Conservation (phyloP, 306 rosid species). For the Gleditsia sinensis region DNA sequence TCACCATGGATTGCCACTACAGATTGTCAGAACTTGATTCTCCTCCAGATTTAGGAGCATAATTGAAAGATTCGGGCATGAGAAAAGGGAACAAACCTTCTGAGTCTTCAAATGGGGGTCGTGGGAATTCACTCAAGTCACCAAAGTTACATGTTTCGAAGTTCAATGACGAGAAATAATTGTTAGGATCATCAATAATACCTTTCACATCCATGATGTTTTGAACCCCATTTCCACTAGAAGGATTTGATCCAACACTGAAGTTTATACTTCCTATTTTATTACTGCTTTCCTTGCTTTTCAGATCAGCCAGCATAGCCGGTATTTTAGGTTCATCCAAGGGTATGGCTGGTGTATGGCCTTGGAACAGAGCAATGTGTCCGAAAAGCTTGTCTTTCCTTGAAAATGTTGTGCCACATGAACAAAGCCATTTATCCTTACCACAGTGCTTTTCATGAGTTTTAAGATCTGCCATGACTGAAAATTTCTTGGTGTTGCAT, state of each 20-base stretch:
- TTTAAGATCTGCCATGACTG: slow-evolving; percentile 96
- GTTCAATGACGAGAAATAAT: slow-evolving; percentile 78
- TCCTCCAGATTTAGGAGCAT: slow-evolving; percentile 60
- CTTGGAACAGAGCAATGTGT: slow-evolving; percentile 95
- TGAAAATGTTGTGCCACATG: slow-evolving; percentile 99
- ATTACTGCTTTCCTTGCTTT: slow-evolving; percentile 46
- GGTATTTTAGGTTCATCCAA: slow-evolving; percentile 64
- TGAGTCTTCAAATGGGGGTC: slow-evolving; percentile 80
- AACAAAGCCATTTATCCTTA: slow-evolving; percentile 97
- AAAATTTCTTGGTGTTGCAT: slow-evolving; percentile 91
- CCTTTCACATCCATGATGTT: slow-evolving; percentile 59
- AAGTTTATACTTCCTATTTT: slow-evolving; percentile 57
- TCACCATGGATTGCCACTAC: slow-evolving; percentile 32
- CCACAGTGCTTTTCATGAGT: slow-evolving; percentile 99
- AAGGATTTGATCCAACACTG: slow-evolving; percentile 57
- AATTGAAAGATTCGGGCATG: slow-evolving; percentile 66
- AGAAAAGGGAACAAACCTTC: slow-evolving; percentile 80
- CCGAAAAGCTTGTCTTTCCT: slow-evolving; percentile 99
- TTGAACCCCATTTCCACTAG: slow-evolving; percentile 48
- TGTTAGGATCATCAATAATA: slow-evolving; percentile 70
- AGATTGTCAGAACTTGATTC: slow-evolving; percentile 57
- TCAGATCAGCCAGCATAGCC: slow-evolving; percentile 42
- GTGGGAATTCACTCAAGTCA: slow-evolving; percentile 82
- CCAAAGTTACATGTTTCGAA: slow-evolving; percentile 78
- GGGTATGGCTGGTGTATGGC: slow-evolving; percentile 97